Evolutionary conservation across 2,329 filamentous ascomycete species (phyloP).

Genomic region (Penicillium expansum): DNA sequence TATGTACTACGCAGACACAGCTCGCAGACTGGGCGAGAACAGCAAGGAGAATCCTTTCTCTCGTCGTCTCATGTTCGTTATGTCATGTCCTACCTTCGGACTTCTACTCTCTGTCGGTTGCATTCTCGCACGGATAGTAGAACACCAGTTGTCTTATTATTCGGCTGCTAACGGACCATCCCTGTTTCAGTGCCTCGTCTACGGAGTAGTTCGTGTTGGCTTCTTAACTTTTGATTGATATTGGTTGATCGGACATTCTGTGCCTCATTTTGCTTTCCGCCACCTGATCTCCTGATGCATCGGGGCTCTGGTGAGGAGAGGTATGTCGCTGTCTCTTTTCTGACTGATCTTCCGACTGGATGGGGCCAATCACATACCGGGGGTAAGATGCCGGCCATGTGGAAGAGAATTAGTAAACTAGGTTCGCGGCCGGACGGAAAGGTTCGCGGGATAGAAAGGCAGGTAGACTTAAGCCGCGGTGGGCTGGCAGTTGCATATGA

Average conservation of each 20-base stretch:
- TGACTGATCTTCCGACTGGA: constrained; percentile 13
- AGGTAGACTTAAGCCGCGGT: constrained; percentile 15
- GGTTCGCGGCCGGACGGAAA: constrained; percentile 20
- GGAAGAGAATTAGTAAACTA: constrained; percentile 13
- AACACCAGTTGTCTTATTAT: not conserved
- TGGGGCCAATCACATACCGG: not conserved
- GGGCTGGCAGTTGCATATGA: constrained; percentile 8
- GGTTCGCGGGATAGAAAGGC: constrained; percentile 16
- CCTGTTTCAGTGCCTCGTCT: constrained; percentile 11
- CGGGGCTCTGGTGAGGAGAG: constrained; percentile 9
- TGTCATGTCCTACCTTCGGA: constrained; percentile 26
- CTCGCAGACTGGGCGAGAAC: constrained; percentile 7
- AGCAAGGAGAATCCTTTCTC: constrained; percentile 21
- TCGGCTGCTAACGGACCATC: not conserved
- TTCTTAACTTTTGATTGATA: not conserved
- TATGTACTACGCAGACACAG: constrained; percentile 1
- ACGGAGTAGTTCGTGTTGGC: constrained; percentile 1
- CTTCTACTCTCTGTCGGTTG: constrained; percentile 1
- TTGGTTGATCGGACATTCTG: constrained; percentile 19
- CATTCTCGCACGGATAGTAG: constrained; percentile 2
- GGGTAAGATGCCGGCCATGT: not conserved
- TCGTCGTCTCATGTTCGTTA: constrained; percentile 11
- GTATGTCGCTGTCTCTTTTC: constrained; percentile 2
- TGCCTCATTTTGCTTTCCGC: constrained; percentile 9
- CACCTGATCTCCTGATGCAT: constrained; percentile 19